Base-by-base conservation (phyloP, 2,329 filamentous ascomycete genomes). In the Ceratocystis lukuohia region DNA sequence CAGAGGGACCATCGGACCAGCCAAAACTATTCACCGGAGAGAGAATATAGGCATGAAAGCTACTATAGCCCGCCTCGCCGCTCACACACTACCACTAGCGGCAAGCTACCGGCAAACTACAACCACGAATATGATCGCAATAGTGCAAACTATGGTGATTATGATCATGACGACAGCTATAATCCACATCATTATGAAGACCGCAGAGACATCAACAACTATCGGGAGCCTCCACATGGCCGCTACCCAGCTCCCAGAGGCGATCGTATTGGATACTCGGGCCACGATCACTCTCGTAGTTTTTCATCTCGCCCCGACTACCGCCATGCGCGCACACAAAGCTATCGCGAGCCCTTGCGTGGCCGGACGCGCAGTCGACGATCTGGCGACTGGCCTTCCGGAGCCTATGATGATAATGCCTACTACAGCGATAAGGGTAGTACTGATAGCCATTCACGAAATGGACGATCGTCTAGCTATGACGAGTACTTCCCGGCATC, bases 331-430 rank as follows among this genome's bases (percentile, higher is more conserved):
- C 66, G 66, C 4, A 57, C 63, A 25, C 56, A 67, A 4, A 57
- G 33, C n/a, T 62, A 62, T 37, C 62, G 65, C n/a, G 66, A 67
- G 20, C 66, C 66, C 17, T 56, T 62, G 12, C 66, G 66, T 5
- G 66, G 66, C 20, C 63, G 66, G 17, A 22, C 48, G 17, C 66
- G 44, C 20, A 50, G 44, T 12, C 45, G 44, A 6, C 62, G 66
- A 5, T 46, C 62, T 22, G 62, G 65, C 33, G 66, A 67, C 2
- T 20, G 66, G 12, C 22, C 37, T 22, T 61, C 61, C 37, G 37
- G 12, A 15, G 6, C 56, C 53, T 5, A 41, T 41, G 1, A 10
- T 6, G 44, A 44, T 33, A 62, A 67, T 33, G 7, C 44, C 28
- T 67, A 67, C 37, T 62, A 67, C 20, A 62, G 61, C 25, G 62